Base-by-base conservation (phyloP, 208 protist species). In the Trypanosoma congolense region DNA sequence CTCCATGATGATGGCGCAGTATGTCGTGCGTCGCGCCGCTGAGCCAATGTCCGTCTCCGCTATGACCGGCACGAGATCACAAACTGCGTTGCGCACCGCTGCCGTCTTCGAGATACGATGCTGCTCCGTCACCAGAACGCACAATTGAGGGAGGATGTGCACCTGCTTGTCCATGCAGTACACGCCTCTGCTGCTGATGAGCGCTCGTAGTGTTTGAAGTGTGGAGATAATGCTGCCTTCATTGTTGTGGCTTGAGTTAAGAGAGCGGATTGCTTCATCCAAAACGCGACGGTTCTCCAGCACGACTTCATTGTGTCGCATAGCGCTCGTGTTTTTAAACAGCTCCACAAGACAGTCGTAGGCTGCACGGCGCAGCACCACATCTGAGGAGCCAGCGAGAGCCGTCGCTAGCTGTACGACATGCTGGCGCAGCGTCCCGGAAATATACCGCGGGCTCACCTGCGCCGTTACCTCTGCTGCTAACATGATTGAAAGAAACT, bases 1-100 rank as follows among this genome's bases (percentile, higher is more conserved):
- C 61, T 95, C 85, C 88, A 95, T 95, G 45, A 95, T 75, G 49
- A 92, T 87, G 19, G 80, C 85, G 43, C 73, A 82, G 65, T 95
- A 95, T 21, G 81, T 80, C 16, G 67, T 69, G 35, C 81, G 80
- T 9, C 88, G 77, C 19, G 78, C 64, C 5, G 76, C 50, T 14
- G 72, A 80, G 22, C 50, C 42, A 33, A 92, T 84, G 56, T 95
- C 88, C 10, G 80, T 74, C 14, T 80, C 74, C 0, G 88, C 88
- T 60, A 95, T 90, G 44, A 92, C 73, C 0, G 88, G 88, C n/a
- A 95, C 78, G 25, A 95, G 65, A 53, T 91, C 74, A 69, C 84
- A 95, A 22, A 95, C 82, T 1, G 84, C 74, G 9, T 58, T 51
- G 10, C 88, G 88, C 44, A 95, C 81, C 10, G 75, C 69, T 0